Evolutionary conservation across 2,329 filamentous ascomycete genomes (phyloP).

Genomic region (Bipolaris cookei): DNA sequence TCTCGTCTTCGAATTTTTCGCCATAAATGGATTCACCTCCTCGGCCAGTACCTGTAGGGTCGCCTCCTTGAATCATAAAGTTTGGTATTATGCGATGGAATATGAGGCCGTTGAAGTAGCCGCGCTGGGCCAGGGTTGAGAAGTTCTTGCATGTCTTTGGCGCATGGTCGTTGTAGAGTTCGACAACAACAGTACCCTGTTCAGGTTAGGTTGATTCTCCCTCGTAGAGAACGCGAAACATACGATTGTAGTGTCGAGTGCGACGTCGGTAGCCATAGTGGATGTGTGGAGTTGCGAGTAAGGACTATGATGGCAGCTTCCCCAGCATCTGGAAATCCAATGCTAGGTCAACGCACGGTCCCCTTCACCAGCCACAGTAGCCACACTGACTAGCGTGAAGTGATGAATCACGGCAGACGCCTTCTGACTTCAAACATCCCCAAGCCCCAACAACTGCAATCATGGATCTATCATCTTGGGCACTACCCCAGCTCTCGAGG

Average conservation of each 20-base stretch:
- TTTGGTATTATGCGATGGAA: conserved; percentile 95
- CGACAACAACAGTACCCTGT: conserved; percentile 81
- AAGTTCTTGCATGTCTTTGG: conserved; percentile 93
- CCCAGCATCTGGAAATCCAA: conserved; percentile 9
- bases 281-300: conserved; percentile 16
- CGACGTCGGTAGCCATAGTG: conserved; percentile 66
- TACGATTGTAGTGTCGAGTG: conserved; percentile 69
- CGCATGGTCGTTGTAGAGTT: conserved; percentile 89
- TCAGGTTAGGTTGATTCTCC: conserved; percentile 2
- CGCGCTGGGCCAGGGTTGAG: conserved; percentile 74
- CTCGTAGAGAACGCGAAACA: not conserved
- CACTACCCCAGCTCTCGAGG: conserved; percentile 73
- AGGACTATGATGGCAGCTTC: conserved; percentile 30
- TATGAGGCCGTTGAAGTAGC: conserved; percentile 85
- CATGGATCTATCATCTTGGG: conserved; percentile 60
- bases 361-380: conserved; percentile 20
- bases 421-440: conserved; percentile 6
- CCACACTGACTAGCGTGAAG: conserved; percentile 23
- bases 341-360: conserved; percentile 11
- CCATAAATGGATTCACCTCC: conserved; percentile 91
- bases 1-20: conserved; percentile 93
- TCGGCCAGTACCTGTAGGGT: conserved; percentile 90
- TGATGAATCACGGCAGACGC: conserved; percentile 30
- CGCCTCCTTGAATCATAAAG: conserved; percentile 96
- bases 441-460: conserved; percentile 10